Evolutionary conservation across 805 yeast species (phyloP), one percentile per base, ranked within the genome.

Genomic region (Cyberlindnera amylophila): DNA sequence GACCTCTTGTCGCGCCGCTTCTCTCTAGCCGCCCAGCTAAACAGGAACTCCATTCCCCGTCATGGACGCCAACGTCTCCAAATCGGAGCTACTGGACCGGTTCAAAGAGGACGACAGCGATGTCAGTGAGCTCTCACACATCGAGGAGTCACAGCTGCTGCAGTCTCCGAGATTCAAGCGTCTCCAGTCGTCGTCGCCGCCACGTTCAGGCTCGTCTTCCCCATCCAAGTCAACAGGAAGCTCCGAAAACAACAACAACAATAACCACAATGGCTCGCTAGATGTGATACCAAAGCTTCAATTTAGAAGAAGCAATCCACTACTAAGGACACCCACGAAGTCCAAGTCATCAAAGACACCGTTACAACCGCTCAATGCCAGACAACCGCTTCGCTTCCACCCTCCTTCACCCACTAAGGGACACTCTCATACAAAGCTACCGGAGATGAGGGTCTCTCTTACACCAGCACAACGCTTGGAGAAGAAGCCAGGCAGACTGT

Each of bases 401-500:
- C 40, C 42, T 6, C n/a, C 33, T 16, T 42, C 55, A 4, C 55
- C 55, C 3, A 44, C 55, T 14, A 53, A 50, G 44, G 18, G 36
- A 4, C 33, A 19, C n/a, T 13, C 14, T 13, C 17, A 13, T 9
- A 23, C n/a, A 13, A 45, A 24, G 19, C 37, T 32, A 6, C 44
- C 45, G 1, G 47, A 43, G 10, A 49, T 45, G 43, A 49, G 34
- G 27, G 55, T 56, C 1, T 55, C 59, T 6, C 53, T 61, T 21
- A 75, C 80, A 0, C 81, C 81, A 7, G 79, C 79, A 0, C 81
- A 75, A 49, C 54, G 75, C 26, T 52, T 72, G 23, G 79, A 74
- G 47, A 72, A 72, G 47, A 58, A 52, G 21, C 65, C 68, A 0
- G 71, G 72, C 0, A 47, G 52, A 30, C 34, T 50, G 10, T 29